Base-by-base conservation (phyloP, 768 basidiomycete species). In the Vishniacozyma victoriae region DNA sequence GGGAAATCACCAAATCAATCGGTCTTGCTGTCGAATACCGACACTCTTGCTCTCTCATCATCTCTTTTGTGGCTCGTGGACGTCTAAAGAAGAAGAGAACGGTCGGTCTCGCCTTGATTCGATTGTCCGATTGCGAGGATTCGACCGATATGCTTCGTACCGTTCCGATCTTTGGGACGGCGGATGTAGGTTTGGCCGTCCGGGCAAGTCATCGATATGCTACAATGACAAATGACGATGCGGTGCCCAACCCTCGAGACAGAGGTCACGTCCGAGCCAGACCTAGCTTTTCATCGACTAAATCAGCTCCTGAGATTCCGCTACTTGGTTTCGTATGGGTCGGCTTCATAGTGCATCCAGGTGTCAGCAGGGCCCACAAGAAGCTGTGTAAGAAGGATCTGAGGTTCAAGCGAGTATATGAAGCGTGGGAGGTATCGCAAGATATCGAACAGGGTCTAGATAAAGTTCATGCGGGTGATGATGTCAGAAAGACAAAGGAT, bases 11-110 rank as follows among this genome's bases (percentile, higher is more conserved):
- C 3, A 29, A 45, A 3, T 54, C 54, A 2, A 59, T 66, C 35
- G 44, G 54, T 18, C 50, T 73, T 15, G 71, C 71, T 1, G 62
- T 69, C 5, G 41, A 67, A 46, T 73, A 72, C 52, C 59, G 71
- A 35, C 70, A 70, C 52, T 69, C 68, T 0, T 68, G 70, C 39
- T 68, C 64, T 0, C 44, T 71, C 14, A 35, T 73, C 14, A 41
- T 73, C 20, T 54, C 57, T 0, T 64, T 73, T 22, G 18, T 41
- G 42, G 4, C 44, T 48, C 4, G 52, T 55, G 2, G 46, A 40
- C 33, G 54, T 11, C 35, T 71, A 41, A 67, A 64, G 53, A 72
- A 72, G 50, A 60, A 59, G 23, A 54, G 46, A 9, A 40, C 53
- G 3, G 29, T 62, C 4, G 72, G 60, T 1, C 36, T 72, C 13